Evolutionary conservation across 352 stramenopile species (phyloP), one percentile per base, ranked within the genome.

Genomic region (Phytopythium mirpurense): DNA sequence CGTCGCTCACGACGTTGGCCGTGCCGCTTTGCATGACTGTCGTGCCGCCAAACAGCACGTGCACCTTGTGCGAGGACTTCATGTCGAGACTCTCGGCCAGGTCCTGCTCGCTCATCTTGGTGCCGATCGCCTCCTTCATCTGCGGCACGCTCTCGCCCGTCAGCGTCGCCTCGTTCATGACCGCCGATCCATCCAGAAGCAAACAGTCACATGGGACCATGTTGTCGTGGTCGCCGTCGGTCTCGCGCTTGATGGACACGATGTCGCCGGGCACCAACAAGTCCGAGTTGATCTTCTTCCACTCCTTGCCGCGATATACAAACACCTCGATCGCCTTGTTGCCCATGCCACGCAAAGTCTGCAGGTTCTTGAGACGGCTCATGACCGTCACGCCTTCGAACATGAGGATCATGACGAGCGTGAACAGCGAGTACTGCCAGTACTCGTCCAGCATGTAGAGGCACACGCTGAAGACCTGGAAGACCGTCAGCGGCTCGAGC

Each of bases 391-490:
- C 96, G 27, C 83, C 89, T 66, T 99, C 97, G 59, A 99, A 99
- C 68, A 99, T 86, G 47, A 99, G 66, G 47, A 99, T 93, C 78
- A 98, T 98, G 38, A 84, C 76, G 12, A 99, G 77, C 42, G 97
- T 99, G 60, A 99, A 99, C n/a, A 99, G 73, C 29, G 93, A 96
- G 77, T 99, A 99, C 72, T 99, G 96, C 96, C 97, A 99, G 79
- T 99, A 99, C 69, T 99, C 97, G 73, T 99, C 97, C 15, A 99
- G 77, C 74, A 93, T 98, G 88, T 98, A 99, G 23, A 99, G 72
- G 24, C 95, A 79, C 18, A 99, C 95, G 64, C 96, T 99, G 47
- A 99, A 97, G 48, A 99, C 79, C 83, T 99, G 97, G 70, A 99
- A 99, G 1, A 99, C 81, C 54, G 98, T 99, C 40, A 99, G 93